Evolutionary conservation across 2,329 filamentous ascomycete species (phyloP).

Genomic region (Aspergillus transmontanensis): DNA sequence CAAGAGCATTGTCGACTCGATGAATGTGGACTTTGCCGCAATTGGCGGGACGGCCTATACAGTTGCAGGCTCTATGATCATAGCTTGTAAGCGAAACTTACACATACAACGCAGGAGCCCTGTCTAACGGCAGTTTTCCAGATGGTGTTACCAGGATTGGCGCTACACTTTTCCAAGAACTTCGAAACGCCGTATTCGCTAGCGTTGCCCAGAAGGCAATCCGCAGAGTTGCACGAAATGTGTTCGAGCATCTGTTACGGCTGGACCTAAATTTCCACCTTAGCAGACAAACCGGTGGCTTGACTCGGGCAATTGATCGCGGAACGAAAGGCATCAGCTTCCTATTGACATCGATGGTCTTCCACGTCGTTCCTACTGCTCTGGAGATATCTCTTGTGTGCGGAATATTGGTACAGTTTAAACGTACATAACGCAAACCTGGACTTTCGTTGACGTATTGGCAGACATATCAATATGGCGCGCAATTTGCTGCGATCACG

Average conservation of each 20-base stretch:
- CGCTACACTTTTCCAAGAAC: slow-evolving; percentile 85
- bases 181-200: slow-evolving; percentile 94
- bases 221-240: slow-evolving; percentile 82
- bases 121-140: slow-evolving; percentile 30
- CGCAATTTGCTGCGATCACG: slow-evolving; percentile 89
- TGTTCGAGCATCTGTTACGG: slow-evolving; percentile 85
- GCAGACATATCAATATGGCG: slow-evolving; percentile 88
- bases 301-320: slow-evolving; percentile 91
- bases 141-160: slow-evolving; percentile 86
- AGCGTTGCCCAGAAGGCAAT: slow-evolving; percentile 98
- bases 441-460: slow-evolving; percentile 17
- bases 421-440: not conserved
- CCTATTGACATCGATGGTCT: slow-evolving; percentile 95
- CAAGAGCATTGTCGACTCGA: slow-evolving; percentile 94
- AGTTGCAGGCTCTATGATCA: slow-evolving; percentile 86
- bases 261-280: slow-evolving; percentile 94
- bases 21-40: slow-evolving; percentile 92
- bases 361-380: slow-evolving; percentile 91
- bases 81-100: slow-evolving; percentile 66
- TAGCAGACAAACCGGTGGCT: slow-evolving; percentile 87
- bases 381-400: slow-evolving; percentile 95
- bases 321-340: slow-evolving; percentile 99
- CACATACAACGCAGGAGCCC: not conserved
- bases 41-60: slow-evolving; percentile 86
- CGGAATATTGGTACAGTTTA: slow-evolving; percentile 69